These are phyloP conservation scores for Scleroderma citrinum DNA, from an alignment of 768 basidiomycete genomes.

Conservation along the genomic window DNA sequence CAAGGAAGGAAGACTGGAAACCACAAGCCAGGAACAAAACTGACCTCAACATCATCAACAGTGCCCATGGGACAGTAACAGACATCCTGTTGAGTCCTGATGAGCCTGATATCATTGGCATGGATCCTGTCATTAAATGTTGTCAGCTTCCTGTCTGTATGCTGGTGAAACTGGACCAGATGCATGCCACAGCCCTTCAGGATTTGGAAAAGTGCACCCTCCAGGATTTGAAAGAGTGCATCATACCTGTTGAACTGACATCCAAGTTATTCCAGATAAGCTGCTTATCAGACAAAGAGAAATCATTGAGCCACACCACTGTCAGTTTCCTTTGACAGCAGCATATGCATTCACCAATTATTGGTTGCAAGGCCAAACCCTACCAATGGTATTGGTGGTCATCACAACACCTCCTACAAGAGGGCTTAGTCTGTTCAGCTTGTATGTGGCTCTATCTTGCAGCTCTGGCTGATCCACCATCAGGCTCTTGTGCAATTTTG, in stretches of 20 bases:
- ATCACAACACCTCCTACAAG: conserved; percentile 30
- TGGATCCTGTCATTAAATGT: conserved; percentile 15
- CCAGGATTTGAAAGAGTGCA: conserved; percentile 22
- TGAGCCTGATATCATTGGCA: conserved; percentile 8
- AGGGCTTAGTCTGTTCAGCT: conserved; percentile 30
- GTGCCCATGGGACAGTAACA: conserved; percentile 29
- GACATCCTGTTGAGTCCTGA: conserved; percentile 31
- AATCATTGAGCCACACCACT: conserved; percentile 11
- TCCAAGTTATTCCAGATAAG: conserved; percentile 12
- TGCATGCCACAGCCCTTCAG: conserved; percentile 16
- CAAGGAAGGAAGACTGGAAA: too few relatives aligned
- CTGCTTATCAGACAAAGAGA: background rate
- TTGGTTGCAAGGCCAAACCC: conserved; percentile 38
- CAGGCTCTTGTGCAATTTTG: conserved; percentile 24
- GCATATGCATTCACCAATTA: conserved; percentile 42
- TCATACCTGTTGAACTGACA: conserved; percentile 29
- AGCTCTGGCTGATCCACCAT: conserved; percentile 25
- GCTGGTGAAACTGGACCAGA: conserved; percentile 27
- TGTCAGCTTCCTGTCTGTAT: conserved; percentile 25
- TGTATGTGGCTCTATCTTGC: conserved; percentile 36
- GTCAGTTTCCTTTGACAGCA: conserved; percentile 30
- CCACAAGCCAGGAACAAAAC: too few relatives aligned
- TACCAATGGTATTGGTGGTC: conserved; percentile 32
- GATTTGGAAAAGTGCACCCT: conserved; percentile 28
- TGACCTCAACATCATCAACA: conserved; percentile 36